phyloP scores from a whole-genome alignment of 2,329 filamentous ascomycete species.

The Pseudophaeomoniella oleicola region DNA sequence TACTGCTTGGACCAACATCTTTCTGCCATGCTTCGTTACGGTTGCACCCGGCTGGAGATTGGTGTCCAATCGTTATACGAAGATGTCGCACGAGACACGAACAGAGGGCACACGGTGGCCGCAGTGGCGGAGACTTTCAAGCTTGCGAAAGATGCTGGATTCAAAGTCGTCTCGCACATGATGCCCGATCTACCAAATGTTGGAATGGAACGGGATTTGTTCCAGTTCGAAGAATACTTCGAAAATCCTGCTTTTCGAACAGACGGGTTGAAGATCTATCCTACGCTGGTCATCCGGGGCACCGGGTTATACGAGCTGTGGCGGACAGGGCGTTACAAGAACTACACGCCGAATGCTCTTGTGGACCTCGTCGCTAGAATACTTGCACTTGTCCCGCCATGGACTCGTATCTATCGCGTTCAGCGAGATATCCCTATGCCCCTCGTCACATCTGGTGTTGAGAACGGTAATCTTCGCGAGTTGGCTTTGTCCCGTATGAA shows the following conservation, averaged over 20 bases:
- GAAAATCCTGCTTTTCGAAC: constrained; percentile 92
- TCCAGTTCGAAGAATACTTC: constrained; percentile 96
- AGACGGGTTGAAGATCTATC: constrained; percentile 95
- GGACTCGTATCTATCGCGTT: constrained; percentile 97
- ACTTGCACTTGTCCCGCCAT: constrained; percentile 81
- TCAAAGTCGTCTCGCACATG: constrained; percentile 99
- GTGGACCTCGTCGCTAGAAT: constrained; percentile 96
- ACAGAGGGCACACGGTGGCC: constrained; percentile 89
- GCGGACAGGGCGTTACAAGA: constrained; percentile 93
- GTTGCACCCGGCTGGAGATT: constrained; percentile 85
- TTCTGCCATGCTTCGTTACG: constrained; percentile 92
- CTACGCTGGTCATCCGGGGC: constrained; percentile 89
- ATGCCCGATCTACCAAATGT: constrained; percentile 98
- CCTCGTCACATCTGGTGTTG: constrained; percentile 92
- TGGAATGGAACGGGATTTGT: constrained; percentile 92
- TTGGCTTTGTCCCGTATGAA: constrained; percentile 95
- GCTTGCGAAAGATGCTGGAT: constrained; percentile 92
- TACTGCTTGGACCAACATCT: constrained; percentile 95
- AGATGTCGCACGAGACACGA: constrained; percentile 95
- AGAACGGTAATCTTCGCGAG: constrained; percentile 93
- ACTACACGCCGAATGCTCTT: constrained; percentile 93
- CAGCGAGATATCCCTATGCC: constrained; percentile 99
- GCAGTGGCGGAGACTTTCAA: constrained; percentile 94
- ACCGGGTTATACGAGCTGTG: constrained; percentile 95
- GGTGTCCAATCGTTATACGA: constrained; percentile 96